These are phyloP conservation scores for Mycena latifolia DNA, from an alignment of 768 basidiomycete genomes.

Conservation along the genomic window DNA sequence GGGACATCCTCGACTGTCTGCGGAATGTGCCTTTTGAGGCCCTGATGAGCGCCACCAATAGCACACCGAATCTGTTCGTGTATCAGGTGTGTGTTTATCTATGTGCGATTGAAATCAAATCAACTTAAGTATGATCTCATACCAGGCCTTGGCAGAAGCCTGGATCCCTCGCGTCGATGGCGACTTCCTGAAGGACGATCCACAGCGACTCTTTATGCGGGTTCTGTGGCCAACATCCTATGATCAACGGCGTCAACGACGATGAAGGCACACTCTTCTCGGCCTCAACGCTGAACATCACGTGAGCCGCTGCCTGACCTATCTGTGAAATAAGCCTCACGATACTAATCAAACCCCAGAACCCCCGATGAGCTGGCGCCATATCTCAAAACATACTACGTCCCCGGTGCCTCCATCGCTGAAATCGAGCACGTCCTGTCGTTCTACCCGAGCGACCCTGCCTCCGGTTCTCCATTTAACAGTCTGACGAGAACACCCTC, in stretches of 20 bases:
- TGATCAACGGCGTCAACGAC: slow-evolving; percentile 50
- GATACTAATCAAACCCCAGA: not conserved
- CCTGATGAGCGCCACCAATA: slow-evolving; percentile 46
- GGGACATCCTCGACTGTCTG: slow-evolving; percentile 58
- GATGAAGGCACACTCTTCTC: slow-evolving; percentile 54
- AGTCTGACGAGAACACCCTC: slow-evolving; percentile 38
- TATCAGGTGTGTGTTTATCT: slow-evolving; percentile 40
- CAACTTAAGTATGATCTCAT: not conserved
- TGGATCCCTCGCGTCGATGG: slow-evolving; percentile 40
- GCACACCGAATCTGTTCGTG: slow-evolving; percentile 40
- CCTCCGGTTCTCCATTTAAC: slow-evolving; percentile 27
- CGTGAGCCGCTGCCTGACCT: slow-evolving; percentile 27
- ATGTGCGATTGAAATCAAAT: slow-evolving; percentile 1
- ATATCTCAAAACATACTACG: slow-evolving; percentile 11
- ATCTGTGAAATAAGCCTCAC: not conserved
- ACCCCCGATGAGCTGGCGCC: slow-evolving; percentile 1
- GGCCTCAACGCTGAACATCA: slow-evolving; percentile 40
- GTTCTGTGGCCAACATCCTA: slow-evolving; percentile 46
- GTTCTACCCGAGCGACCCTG: slow-evolving; percentile 22
- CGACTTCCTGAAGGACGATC: slow-evolving; percentile 41
- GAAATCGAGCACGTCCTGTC: slow-evolving; percentile 27
- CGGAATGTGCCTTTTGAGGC: slow-evolving; percentile 48
- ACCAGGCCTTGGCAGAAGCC: slow-evolving; percentile 15
- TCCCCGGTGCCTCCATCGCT: slow-evolving; percentile 6
- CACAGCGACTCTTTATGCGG: slow-evolving; percentile 40